Evolutionary conservation across 2,329 filamentous ascomycete genomes (phyloP), one percentile per base, ranked within the genome.

Genomic region (Onygenales sp.): DNA sequence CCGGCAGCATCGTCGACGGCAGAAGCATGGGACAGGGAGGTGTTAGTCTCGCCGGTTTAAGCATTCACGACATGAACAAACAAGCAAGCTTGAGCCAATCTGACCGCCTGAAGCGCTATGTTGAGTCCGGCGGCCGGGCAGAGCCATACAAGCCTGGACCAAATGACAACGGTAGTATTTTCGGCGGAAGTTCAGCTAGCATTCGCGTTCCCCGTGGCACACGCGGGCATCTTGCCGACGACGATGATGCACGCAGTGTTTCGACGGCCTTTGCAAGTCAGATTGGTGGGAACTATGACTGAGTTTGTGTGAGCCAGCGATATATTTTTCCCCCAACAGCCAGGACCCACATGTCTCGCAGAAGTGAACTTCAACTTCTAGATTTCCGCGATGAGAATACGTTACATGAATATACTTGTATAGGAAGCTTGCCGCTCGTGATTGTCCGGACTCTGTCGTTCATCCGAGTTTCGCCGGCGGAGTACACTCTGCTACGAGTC

Each of bases 261-360:
- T 95, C 89, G 65, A 97, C 93, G 51, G 91, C 91, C 48, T 98
- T 97, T 74, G 91, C 92, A 57, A 96, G 90, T 74, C 93, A 97
- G 71, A 84, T 96, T 61, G 90, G 88, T 53, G 78, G 78, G 42
- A 78, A 75, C 61, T 82, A 82, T 63, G 80, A 83, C 67, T 82
- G 78, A 82, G 60, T 56, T 51, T 57, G 40, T 32, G 40, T 10
- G 17, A n/a, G 17, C 31, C 45, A 47, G 14, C 21, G 21, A 27
- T 10, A 39, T 21, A 49, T 42, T 48, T 48, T 42, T 49, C 52
- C 54, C 53, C 43, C 32, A 39, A 47, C 42, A 14, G 54, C 36
- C 42, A 50, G 55, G 51, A 9, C 44, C 33, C 40, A 48, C 34
- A 34, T 39, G n/a, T 47, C 17, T 33, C 40, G 11, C 34, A 39